These are phyloP conservation scores for Coemansia aciculifera DNA, from an alignment of 192 early-diverging fungal genomes.

Conservation along the genomic window DNA sequence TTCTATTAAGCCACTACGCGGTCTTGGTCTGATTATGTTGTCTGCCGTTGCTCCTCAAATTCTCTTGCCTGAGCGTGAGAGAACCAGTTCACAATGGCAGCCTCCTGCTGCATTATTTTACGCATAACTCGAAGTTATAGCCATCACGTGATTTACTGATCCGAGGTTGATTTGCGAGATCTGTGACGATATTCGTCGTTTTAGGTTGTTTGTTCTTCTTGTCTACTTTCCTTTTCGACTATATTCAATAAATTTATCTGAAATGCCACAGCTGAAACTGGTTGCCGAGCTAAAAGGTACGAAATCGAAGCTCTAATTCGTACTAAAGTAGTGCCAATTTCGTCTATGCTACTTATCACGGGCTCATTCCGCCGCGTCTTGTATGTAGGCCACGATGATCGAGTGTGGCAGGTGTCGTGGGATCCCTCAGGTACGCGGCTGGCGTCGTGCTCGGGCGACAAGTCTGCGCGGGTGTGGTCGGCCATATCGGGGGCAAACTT, in stretches of 20 bases:
- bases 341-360: background rate
- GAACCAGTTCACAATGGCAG: too few species aligned
- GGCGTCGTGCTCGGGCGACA: constrained; percentile 85
- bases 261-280: constrained; percentile 33
- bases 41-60: too few species aligned
- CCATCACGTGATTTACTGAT: too few species aligned
- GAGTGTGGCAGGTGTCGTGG: constrained; percentile 88
- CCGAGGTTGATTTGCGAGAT: too few species aligned
- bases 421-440: constrained; percentile 71
- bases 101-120: too few species aligned
- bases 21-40: too few species aligned
- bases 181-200: too few species aligned
- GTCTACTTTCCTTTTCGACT: background rate
- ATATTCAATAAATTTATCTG: background rate
- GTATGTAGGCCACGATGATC: constrained; percentile 73
- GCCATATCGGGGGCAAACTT: constrained; percentile 20
- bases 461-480: constrained; percentile 86
- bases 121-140: too few species aligned
- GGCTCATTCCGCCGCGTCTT: background rate
- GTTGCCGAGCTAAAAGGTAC: constrained; percentile 42
- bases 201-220: background rate
- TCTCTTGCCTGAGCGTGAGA: too few species aligned
- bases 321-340: background rate
- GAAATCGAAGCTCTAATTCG: background rate
- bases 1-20: too few species aligned